Evolutionary conservation across 192 early-diverging fungal genomes (phyloP), one percentile per base, ranked within the genome.

Genomic region (Backusella tuberculispora): DNA sequence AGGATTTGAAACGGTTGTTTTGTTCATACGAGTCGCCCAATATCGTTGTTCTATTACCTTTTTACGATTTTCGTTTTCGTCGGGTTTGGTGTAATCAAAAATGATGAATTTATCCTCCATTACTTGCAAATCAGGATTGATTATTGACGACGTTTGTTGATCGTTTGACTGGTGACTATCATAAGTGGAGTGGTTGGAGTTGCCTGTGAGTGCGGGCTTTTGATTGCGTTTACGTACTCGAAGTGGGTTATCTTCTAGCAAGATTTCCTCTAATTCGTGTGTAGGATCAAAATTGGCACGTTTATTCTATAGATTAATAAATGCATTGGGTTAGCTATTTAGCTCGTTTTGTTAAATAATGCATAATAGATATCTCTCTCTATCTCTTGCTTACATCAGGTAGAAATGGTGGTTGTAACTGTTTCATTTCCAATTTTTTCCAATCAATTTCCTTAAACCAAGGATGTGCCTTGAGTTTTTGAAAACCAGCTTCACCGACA

Each of bases 161-260:
- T 12, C 6, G 12, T 19, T 10, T 26, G 53, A 24, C 85, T 78
- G 15, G 63, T 72, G 38, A 44, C 29, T 70, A 71, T 37, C 46
- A 56, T 43, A 69, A 80, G 56, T 47, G 44, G 29, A 64, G 69
- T 14, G 76, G 67, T 19, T 3, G 17, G 29, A 21, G 13, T 56
- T 68, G 5, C 72, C 50, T 2, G 79, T 42, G 4, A 40, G 56
- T 17, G 80, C 83, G 38, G 83, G 85, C 26, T 72, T 53, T 8
- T 34, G 37, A 68, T 87, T 87, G 13, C 89, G 87, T 50, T 90
- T 91, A 75, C 89, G 92, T 26, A 89, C 91, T 40, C 94, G 91
- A 19, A 99, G 87, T 1, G 96, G 97, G 66, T 97, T 96, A 41
- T 98, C 97, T 77, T 99, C 97, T n/a, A 99, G 85, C 46, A 99